Evolutionary conservation across 768 basidiomycete genomes (phyloP).

Genomic region (Pleurotus pulmonarius): DNA sequence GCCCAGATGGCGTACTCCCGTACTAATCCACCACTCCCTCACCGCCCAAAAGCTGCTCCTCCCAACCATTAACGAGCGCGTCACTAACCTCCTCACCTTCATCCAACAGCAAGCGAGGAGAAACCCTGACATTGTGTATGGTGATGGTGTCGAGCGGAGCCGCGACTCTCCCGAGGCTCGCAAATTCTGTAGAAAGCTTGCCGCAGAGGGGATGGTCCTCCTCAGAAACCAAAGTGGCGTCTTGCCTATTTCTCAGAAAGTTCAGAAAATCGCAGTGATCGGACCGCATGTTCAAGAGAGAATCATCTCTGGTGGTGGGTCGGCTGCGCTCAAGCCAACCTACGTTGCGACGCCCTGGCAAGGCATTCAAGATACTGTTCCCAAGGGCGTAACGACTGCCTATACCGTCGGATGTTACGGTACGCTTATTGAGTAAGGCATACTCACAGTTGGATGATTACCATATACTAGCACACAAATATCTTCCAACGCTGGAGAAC

Average conservation of each 20-base stretch:
- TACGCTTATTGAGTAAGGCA: conserved; percentile 21
- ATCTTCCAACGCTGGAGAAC: conserved; percentile 65
- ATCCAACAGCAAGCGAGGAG: neutral
- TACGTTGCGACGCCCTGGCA: conserved; percentile 65
- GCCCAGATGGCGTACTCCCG: conserved; percentile 60
- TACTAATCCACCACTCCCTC: conserved; percentile 31
- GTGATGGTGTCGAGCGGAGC: conserved; percentile 4
- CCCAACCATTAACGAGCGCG: conserved; percentile 2
- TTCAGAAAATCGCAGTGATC: conserved; percentile 57
- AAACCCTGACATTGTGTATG: conserved; percentile 6
- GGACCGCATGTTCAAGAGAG: conserved; percentile 66
- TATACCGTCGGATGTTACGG: conserved; percentile 67
- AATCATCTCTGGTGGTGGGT: conserved; percentile 74
- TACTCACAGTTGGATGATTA: neutral
- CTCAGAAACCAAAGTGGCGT: conserved; percentile 56
- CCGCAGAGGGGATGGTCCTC: conserved; percentile 61
- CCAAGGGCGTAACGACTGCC: conserved; percentile 43
- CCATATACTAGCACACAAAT: conserved; percentile 50
- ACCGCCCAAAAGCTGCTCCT: conserved; percentile 3
- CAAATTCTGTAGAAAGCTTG: conserved; percentile 51
- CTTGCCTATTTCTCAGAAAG: conserved; percentile 45
- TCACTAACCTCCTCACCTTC: conserved; percentile 3
- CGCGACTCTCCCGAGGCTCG: conserved; percentile 39
- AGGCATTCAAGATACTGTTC: conserved; percentile 49
- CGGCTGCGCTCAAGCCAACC: conserved; percentile 66